These are phyloP conservation scores for Hymenoscyphus albidus DNA, from an alignment of 2,329 filamentous ascomycete species.

Conservation along the genomic window DNA sequence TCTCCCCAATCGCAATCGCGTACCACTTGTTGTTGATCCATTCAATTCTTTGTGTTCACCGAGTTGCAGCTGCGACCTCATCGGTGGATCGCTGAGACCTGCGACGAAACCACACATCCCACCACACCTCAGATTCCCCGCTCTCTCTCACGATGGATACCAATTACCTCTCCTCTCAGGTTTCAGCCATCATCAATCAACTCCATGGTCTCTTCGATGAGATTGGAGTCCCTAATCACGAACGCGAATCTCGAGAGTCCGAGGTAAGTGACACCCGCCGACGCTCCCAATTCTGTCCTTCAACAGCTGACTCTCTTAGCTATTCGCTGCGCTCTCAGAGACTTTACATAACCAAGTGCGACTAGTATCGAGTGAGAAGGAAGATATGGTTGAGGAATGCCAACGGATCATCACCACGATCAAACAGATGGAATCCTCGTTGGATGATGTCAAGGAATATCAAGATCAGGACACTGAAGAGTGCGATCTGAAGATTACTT, in stretches of 20 bases:
- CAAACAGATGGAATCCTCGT: slow-evolving; percentile 86
- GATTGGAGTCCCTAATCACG: slow-evolving; percentile 91
- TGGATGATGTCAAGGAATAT: slow-evolving; percentile 69
- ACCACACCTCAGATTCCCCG: slow-evolving; percentile 13
- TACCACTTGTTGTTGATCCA: slow-evolving; percentile 23
- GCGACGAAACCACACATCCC: slow-evolving; percentile 8
- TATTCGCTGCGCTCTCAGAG: slow-evolving; percentile 88
- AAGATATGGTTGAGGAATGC: slow-evolving; percentile 84
- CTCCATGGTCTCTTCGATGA: slow-evolving; percentile 95
- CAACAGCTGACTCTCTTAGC: slow-evolving; percentile 46
- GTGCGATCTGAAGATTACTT: slow-evolving; percentile 72
- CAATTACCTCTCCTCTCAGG: slow-evolving; percentile 88
- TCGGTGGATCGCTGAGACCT: slow-evolving; percentile 5
- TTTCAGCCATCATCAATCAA: slow-evolving; percentile 89
- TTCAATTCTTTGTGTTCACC: slow-evolving; percentile 3
- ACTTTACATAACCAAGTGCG: slow-evolving; percentile 88
- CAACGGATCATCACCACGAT: slow-evolving; percentile 80
- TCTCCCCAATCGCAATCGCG: slow-evolving; percentile 31
- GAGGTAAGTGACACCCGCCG: slow-evolving; percentile 58
- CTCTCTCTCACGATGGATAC: slow-evolving; percentile 65
- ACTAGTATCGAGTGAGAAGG: slow-evolving; percentile 81
- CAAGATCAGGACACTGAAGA: slow-evolving; percentile 62
- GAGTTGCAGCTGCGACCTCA: background rate
- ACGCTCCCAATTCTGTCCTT: slow-evolving; percentile 22
- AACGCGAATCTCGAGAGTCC: slow-evolving; percentile 82